Evolutionary conservation across 2,329 filamentous ascomycete species (phyloP), one percentile per base, ranked within the genome.

Genomic region (Scedosporium apiospermum): DNA sequence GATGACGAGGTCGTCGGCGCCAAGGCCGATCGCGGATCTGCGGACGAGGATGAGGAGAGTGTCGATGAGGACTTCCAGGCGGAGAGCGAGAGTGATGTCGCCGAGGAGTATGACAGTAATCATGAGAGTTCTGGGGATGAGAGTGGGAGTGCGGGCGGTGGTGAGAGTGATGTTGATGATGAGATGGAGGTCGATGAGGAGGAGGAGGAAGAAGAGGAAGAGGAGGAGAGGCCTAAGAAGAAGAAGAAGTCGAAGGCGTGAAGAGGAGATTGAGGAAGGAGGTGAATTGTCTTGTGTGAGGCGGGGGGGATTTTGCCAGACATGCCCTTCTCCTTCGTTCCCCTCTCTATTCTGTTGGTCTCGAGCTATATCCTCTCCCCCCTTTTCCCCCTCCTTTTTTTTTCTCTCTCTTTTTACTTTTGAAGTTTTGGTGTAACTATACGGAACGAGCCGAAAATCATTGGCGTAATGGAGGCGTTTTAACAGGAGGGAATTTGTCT

Each of bases 41-140:
- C 93, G 3, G 95, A 98, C 71, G 95, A 99, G 75, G 95, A 99
- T 70, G 90, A 93, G 71, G 93, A 98, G 79, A 93, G 89, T 64
- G 87, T 93, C 7, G 95, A 99, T 69, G 95, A 99, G 74, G 95
- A 99, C 77, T 99, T 99, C 81, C 85, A 89, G 68, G 90, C 89
- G 5, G 91, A 96, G 65, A 93, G 89, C 14, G 95, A 99, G 67
- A 96, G 90, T 61, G 95, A 99, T 68, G 93, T 97, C 2, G 95
- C 93, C 0, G 95, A 99, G 75, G 96, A 99, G 73, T 99, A 86
- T 68, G 95, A 99, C 75, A 93, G 90, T 61, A 88, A 85, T 57
- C 93, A 97, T 71, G 91, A 96, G 72, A 96, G 91, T 71, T 90
- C 86, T 60, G 91, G 89, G 12, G 85, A 78, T 53, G 88, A 88